Evolutionary conservation across 2,329 filamentous ascomycete genomes (phyloP).

Genomic region (Talaromyces pinophilus): DNA sequence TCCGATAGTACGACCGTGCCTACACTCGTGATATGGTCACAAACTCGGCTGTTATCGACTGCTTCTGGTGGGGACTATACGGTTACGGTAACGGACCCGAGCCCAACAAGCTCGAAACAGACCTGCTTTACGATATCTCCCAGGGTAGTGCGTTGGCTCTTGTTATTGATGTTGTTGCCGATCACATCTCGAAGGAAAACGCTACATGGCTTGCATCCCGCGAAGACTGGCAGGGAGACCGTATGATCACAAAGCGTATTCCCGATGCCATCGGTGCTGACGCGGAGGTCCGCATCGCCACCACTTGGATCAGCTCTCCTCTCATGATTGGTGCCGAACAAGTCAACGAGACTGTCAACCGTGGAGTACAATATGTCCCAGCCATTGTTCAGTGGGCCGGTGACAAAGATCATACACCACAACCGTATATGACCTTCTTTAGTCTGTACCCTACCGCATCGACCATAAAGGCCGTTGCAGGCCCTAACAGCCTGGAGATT

Average conservation of each 20-base stretch:
- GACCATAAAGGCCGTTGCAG: constrained; percentile 45
- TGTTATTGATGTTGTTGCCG: constrained; percentile 37
- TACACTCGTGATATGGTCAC: constrained; percentile 45
- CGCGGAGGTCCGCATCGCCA: constrained; percentile 34
- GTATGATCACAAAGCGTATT: constrained; percentile 41
- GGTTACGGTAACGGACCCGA: constrained; percentile 44
- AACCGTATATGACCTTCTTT: constrained; percentile 45
- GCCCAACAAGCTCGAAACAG: constrained; percentile 42
- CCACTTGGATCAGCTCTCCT: constrained; percentile 46
- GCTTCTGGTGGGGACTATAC: constrained; percentile 49
- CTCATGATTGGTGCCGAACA: constrained; percentile 49
- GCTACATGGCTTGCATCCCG: constrained; percentile 34
- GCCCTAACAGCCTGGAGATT: constrained; percentile 36
- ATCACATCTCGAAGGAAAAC: constrained; percentile 34
- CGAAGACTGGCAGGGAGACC: constrained; percentile 37
- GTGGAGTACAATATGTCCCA: constrained; percentile 48
- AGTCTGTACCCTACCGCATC: constrained; percentile 48
- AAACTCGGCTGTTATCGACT: constrained; percentile 45
- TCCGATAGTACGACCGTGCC: constrained; percentile 37
- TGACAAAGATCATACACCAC: constrained; percentile 43
- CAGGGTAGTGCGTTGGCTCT: constrained; percentile 47
- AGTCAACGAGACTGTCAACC: constrained; percentile 41
- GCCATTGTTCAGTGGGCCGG: constrained; percentile 52
- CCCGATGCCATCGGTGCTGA: constrained; percentile 38
- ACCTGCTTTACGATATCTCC: constrained; percentile 46